These are phyloP conservation scores for Ocimum tenuiflorum DNA, from an alignment of 257 asterid species.

Conservation along the genomic window DNA sequence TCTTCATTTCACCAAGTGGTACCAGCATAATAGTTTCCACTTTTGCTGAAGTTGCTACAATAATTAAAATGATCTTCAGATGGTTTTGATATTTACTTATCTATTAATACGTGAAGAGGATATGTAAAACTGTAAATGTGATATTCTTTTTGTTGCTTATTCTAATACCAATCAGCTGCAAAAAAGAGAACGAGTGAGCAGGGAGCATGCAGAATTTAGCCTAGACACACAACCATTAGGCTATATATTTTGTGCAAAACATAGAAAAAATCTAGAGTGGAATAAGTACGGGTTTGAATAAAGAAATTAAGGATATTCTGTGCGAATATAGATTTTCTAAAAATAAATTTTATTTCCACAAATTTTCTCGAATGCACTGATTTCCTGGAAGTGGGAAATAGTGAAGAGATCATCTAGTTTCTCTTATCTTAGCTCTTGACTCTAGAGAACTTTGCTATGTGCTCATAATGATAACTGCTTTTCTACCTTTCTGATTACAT, in stretches of 20 bases:
- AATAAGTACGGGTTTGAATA: neutral
- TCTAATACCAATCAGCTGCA: neutral
- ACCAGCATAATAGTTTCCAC: neutral
- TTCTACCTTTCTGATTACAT: slow-evolving; percentile 1
- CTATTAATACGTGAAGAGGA: neutral
- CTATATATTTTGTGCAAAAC: neutral
- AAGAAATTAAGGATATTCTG: neutral
- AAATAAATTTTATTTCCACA: neutral
- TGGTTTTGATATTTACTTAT: neutral
- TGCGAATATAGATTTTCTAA: neutral
- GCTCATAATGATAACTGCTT: neutral
- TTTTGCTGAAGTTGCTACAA: neutral
- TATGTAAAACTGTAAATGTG: neutral
- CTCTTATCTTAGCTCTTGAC: neutral
- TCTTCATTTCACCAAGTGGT: slow-evolving; percentile 1
- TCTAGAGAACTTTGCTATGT: slow-evolving; percentile 5
- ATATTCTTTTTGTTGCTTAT: no score
- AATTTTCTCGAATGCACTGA: neutral
- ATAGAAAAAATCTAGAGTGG: neutral
- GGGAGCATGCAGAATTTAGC: slow-evolving; percentile 3
- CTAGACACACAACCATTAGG: slow-evolving; percentile 4
- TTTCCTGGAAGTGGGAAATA: slow-evolving; percentile 4
- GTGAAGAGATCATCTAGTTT: slow-evolving; percentile 7
- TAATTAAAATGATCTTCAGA: neutral
- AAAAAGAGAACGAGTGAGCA: neutral